These are phyloP conservation scores for Helotiales sp. DNA, from an alignment of 2,329 filamentous ascomycete species.

Conservation along the genomic window DNA sequence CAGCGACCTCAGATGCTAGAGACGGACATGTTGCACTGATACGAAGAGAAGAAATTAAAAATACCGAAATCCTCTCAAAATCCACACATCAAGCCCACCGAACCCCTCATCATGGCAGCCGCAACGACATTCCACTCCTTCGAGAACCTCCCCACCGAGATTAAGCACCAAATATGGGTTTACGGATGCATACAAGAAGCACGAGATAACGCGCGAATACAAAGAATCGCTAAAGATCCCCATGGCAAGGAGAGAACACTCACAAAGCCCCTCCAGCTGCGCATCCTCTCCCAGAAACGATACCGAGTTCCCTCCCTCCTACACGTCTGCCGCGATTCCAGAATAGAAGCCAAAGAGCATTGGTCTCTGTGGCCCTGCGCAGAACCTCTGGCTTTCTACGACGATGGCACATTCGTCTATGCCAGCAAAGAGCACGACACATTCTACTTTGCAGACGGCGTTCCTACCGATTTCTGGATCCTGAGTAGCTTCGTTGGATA, in stretches of 20 bases:
- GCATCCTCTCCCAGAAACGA: neutral
- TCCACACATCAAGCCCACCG: neutral
- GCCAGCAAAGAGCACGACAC: constrained; percentile 4
- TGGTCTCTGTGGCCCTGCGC: constrained; percentile 1
- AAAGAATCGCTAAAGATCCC: neutral
- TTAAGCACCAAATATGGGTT: neutral
- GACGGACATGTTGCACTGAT: too few species aligned
- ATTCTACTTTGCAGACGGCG: constrained; percentile 10
- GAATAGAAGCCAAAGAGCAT: neutral
- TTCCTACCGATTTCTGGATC: neutral
- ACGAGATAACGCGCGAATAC: neutral
- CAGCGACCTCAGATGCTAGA: too few species aligned
- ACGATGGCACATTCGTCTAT: constrained; percentile 2
- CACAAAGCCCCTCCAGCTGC: constrained; percentile 1
- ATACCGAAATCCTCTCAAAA: neutral
- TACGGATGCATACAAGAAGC: neutral
- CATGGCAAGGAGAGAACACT: neutral
- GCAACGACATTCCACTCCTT: neutral
- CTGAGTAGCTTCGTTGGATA: neutral
- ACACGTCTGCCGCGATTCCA: neutral
- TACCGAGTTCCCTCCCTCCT: neutral
- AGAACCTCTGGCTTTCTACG: neutral
- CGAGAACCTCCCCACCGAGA: neutral
- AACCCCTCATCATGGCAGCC: neutral
- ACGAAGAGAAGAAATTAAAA: neutral